Base-by-base conservation (phyloP, 495 filamentous ascomycete genomes). In the Aspergillus incahuasiensis region DNA sequence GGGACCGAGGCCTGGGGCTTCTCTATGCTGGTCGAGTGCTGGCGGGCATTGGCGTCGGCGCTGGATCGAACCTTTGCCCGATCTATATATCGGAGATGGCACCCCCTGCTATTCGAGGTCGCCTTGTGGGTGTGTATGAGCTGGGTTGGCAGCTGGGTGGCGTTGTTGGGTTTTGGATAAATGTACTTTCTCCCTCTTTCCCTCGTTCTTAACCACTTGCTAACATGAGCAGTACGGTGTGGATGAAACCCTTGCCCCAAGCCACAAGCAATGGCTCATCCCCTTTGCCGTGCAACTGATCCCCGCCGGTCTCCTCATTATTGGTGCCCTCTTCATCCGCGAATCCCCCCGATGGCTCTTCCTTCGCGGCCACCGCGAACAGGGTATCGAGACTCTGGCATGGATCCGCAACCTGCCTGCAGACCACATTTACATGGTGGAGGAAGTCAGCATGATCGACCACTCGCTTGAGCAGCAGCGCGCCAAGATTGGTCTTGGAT, bases 11-110 rank as follows among this genome's bases (percentile, higher is more conserved):
- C 15, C 65, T 90, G 0, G 84, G 79, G 0, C 74, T 86, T 11
- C 77, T 87, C 55, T 80, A 85, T 79, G 79, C 75, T 49, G 89
- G 89, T 13, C 84, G 89, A 61, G 81, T 89, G 40, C 77, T 92
- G 22, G 79, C 82, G 50, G 89, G 89, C 51, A 62, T 94, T 38
- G 87, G 84, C 54, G 83, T 91, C 47, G 90, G 90, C 60, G 89
- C 91, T 57, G 84, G 82, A 18, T 90, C 87, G 6, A 81, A 88
- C 21, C 75, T 89, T 54, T 86, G 89, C 24, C 90, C 89, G 1
- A 84, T 92, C 30, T 92, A 92, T 64, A 85, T 89, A 57, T 79
- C 88, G 35, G 90, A 95, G 68, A 81, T 95, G 57, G 82, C 89
- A 6, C 89, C 86, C 6, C 88, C 88, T 59, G 86, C 89, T 52